Base-by-base conservation (phyloP, 2,329 filamentous ascomycete species). In the Talaromyces sp. region DNA sequence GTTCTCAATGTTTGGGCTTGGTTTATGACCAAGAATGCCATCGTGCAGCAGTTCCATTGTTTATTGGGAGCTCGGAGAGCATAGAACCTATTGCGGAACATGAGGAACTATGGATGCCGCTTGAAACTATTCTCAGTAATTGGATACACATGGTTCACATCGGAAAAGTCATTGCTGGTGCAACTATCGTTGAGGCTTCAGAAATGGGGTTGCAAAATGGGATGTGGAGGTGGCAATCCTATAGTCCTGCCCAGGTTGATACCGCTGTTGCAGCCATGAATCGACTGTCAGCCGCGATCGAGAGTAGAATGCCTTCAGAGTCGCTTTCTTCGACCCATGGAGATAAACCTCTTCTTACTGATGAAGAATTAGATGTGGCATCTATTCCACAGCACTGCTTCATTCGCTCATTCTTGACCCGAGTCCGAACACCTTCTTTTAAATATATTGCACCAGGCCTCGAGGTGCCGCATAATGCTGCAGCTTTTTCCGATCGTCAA, bases 71-170 rank as follows among this genome's bases (percentile, higher is more conserved):
- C 41, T 17, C 35, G n/a, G 68, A 64, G 15, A 60, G 60, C 39
- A 47, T 68, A 31, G 50, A 65, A 22, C 69, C 69, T 19, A 50
- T 70, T 27, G 60, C 45, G 6, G 66, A 69, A 9, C 64, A 69
- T 50, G 17, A 60, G 59, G 67, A 69, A 25, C 63, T 69, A 50
- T 68, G 68, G 67, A 65, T 66, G 35, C 63, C 63, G 3, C 33
- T 70, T 19, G 69, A 70, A 50, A 71, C 63, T 11, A 66, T 71
- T 52, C 66, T 71, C 3, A 70, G 62, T 13, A 57, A 69, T 3
- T 70, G 67, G 65, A 69, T 70, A 50, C 31, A 67, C 39, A 64
- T 69, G 65, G 47, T 66, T 49, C 68, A 57, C 33, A 52, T 69
- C 11, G 67, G 68, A 10, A 70, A 67, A 33, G 56, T 64, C 52